Evolutionary conservation across 257 asterid genomes (phyloP).

Genomic region (Solanum sejunctum): DNA sequence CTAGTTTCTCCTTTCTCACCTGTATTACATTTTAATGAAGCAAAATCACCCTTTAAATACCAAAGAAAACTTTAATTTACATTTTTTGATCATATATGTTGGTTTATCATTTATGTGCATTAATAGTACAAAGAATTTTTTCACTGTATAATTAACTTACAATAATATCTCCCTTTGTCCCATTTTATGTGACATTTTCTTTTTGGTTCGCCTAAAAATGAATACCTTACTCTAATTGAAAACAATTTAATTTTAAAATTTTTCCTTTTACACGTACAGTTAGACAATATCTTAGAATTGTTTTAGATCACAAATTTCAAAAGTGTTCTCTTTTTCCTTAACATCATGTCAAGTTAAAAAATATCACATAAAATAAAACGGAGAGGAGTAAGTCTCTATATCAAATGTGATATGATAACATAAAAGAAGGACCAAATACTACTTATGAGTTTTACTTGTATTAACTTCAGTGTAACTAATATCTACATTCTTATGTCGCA

Average conservation of each 20-base stretch:
- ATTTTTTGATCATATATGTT: background rate
- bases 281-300: no score
- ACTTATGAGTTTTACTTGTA: background rate
- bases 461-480: no score
- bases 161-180: background rate
- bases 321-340: no score
- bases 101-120: background rate
- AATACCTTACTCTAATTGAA: no score
- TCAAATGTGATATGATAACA: background rate
- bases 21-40: conserved; percentile 2
- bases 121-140: background rate
- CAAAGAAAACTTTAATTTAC: background rate
- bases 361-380: no score
- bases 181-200: no score
- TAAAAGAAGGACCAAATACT: background rate
- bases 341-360: no score
- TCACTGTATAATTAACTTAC: background rate
- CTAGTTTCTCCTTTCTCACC: conserved; percentile 88
- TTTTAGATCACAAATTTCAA: no score
- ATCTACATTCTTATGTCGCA: no score
- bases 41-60: background rate
- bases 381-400: background rate
- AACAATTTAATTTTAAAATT: no score
- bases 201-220: no score
- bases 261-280: no score